Percentiles rank a stretch among this genome's conserved stretches.
Evolutionary conservation across 139 green algal genomes (phyloP).

Genomic region (Ettlia oleoabundans): DNA sequence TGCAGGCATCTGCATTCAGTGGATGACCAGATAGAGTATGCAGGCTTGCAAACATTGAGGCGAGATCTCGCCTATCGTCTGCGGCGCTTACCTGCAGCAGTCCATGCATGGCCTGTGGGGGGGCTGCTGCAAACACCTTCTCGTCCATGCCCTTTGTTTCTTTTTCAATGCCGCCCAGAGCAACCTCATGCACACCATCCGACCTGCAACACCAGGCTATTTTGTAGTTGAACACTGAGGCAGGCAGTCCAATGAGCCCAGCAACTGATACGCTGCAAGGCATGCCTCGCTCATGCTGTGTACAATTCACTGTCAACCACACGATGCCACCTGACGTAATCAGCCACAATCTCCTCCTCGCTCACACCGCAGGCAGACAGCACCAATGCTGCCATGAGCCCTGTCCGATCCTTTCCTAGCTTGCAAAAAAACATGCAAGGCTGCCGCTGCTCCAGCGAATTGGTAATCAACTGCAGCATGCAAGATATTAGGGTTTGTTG

Average conservation of each 20-base stretch:
- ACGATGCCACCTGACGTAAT: conserved; percentile 53
- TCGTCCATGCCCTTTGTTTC: conserved; percentile 37
- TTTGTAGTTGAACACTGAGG: too few species aligned
- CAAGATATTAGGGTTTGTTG: too few species aligned
- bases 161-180: conserved; percentile 52
- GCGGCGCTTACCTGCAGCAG: conserved; percentile 12
- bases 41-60: background rate
- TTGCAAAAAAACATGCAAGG: conserved; percentile 79
- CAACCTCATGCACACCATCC: conserved; percentile 45
- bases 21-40: too few species aligned
- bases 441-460: conserved; percentile 35
- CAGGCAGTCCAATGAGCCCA: too few species aligned
- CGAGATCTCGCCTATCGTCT: background rate
- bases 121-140: conserved; percentile 40
- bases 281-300: too few species aligned
- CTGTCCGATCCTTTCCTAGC: conserved; percentile 79
- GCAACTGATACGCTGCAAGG: too few species aligned
- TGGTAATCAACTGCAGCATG: conserved; percentile 50
- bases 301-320: background rate
- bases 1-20: too few species aligned
- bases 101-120: conserved; percentile 34
- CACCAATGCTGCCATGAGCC: conserved; percentile 68
- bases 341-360: conserved; percentile 60
- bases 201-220: too few species aligned
- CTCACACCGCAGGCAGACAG: conserved; percentile 59